Evolutionary conservation across 2,329 filamentous ascomycete species (phyloP).

Genomic region (Alternaria viburni): DNA sequence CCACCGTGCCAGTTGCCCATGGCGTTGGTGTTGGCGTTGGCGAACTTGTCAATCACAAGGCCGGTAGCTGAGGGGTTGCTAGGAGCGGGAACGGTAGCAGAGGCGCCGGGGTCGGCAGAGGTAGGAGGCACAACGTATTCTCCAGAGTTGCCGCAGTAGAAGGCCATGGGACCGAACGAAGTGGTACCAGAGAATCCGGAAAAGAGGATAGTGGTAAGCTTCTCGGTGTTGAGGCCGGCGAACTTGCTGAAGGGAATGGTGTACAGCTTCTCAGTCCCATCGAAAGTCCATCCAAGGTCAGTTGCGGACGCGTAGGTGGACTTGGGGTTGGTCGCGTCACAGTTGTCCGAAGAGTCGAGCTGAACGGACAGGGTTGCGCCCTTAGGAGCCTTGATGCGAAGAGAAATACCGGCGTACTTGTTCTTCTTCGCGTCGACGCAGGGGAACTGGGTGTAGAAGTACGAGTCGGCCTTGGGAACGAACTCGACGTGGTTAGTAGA

Average conservation of each 20-base stretch:
- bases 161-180: constrained; percentile 62
- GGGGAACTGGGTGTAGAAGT: constrained; percentile 65
- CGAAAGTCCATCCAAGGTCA: constrained; percentile 66
- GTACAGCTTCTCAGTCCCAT: constrained; percentile 66
- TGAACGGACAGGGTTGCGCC: constrained; percentile 61
- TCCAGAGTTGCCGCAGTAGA: constrained; percentile 63
- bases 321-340: constrained; percentile 50
- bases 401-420: constrained; percentile 62
- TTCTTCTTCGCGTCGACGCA: constrained; percentile 59
- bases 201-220: constrained; percentile 61
- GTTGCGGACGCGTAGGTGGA: constrained; percentile 50
- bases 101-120: constrained; percentile 50
- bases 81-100: constrained; percentile 59
- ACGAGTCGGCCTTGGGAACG: constrained; percentile 58
- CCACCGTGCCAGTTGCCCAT: constrained; percentile 70
- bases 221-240: constrained; percentile 57
- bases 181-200: constrained; percentile 55
- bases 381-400: constrained; percentile 61
- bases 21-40: constrained; percentile 60
- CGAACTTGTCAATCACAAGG: constrained; percentile 68
- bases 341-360: constrained; percentile 56
- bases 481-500: constrained; percentile 58
- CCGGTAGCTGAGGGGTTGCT: constrained; percentile 53
- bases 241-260: constrained; percentile 63
- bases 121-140: constrained; percentile 59